phyloP scores from a whole-genome alignment of 805 yeast genomes.

The Yamadazyma endophytica region DNA sequence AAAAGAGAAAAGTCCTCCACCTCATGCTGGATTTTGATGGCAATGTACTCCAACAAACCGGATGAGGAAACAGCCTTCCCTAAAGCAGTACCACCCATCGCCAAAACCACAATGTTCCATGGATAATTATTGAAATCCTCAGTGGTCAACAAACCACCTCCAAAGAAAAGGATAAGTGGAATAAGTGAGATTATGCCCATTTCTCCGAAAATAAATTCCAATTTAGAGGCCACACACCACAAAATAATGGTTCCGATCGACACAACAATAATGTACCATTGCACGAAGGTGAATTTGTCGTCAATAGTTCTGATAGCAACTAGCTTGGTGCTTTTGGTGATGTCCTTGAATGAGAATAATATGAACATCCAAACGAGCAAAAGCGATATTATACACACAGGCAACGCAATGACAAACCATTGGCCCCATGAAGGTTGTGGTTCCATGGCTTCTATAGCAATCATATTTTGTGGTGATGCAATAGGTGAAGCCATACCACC shows the following conservation, averaged over 20 bases:
- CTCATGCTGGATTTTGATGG: conserved; percentile 57
- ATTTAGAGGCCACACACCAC: conserved; percentile 85
- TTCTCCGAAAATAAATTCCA: conserved; percentile 78
- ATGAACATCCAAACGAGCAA: conserved; percentile 44
- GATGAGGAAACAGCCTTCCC: conserved; percentile 95
- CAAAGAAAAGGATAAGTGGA: conserved; percentile 89
- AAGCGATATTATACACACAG: conserved; percentile 40
- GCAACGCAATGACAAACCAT: conserved; percentile 51
- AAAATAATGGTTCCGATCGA: conserved; percentile 69
- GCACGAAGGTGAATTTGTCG: conserved; percentile 68
- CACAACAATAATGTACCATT: conserved; percentile 69
- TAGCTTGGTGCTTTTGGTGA: conserved; percentile 41
- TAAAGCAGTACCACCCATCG: conserved; percentile 96
- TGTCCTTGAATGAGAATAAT: conserved; percentile 54
- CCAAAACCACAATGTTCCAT: conserved; percentile 93
- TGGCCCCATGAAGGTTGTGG: conserved; percentile 56
- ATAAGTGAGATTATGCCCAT: conserved; percentile 95
- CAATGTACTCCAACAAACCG: conserved; percentile 78
- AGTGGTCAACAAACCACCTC: conserved; percentile 78
- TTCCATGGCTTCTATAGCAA: conserved; percentile 48
- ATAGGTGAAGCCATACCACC: conserved; percentile 57
- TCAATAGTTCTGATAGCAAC: conserved; percentile 55
- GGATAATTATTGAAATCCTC: conserved; percentile 94
- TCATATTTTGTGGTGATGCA: conserved; percentile 52
- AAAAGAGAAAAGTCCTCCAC: conserved; percentile 70